phyloP scores from a whole-genome alignment of 2,329 filamentous ascomycete genomes.

The Ceratocystis diversiconidia region DNA sequence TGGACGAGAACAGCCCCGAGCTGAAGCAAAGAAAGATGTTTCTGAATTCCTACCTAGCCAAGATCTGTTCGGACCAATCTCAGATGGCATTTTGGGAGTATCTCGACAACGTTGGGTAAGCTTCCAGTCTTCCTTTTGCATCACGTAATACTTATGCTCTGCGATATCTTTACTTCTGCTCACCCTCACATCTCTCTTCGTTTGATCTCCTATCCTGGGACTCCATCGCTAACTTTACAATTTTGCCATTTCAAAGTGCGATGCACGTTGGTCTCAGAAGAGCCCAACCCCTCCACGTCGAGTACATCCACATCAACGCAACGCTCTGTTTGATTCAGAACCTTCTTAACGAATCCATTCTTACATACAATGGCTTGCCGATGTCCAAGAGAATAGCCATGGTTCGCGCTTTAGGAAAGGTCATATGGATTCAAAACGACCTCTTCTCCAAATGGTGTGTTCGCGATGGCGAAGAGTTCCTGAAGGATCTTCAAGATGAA shows the following conservation, averaged over 20 bases:
- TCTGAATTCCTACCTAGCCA: constrained; percentile 57
- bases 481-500: neutral
- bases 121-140: constrained; percentile 16
- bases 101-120: constrained; percentile 65
- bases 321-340: constrained; percentile 65
- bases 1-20: constrained; percentile 56
- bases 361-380: constrained; percentile 53
- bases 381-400: constrained; percentile 57
- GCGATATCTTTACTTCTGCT: neutral
- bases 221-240: neutral
- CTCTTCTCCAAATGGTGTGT: constrained; percentile 75
- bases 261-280: constrained; percentile 71
- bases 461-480: constrained; percentile 49
- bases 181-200: neutral
- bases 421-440: constrained; percentile 82
- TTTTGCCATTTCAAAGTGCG: constrained; percentile 32
- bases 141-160: neutral
- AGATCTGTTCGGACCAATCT: constrained; percentile 59
- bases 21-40: constrained; percentile 69
- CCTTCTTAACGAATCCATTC: constrained; percentile 60
- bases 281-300: constrained; percentile 58
- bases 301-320: constrained; percentile 65
- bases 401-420: constrained; percentile 62
- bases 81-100: constrained; percentile 73
- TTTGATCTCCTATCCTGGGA: neutral